Percentiles rank a stretch among this genome's conserved stretches.
phyloP scores from a whole-genome alignment of 2,329 filamentous ascomycete species.

The Alternaria ventricosa region DNA sequence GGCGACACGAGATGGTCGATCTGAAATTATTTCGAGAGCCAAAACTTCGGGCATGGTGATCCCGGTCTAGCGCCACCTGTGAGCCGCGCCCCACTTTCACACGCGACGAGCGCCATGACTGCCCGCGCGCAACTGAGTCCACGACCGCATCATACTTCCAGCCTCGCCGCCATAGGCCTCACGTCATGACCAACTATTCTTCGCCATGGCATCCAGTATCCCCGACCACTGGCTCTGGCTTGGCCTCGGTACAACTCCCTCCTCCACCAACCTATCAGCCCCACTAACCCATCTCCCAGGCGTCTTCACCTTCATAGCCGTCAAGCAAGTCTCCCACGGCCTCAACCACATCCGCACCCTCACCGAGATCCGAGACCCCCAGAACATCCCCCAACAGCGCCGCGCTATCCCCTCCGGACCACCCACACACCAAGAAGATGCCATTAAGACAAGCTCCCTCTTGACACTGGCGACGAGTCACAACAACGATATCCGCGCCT shows the following conservation, averaged over 20 bases:
- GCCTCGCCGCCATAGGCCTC: not conserved
- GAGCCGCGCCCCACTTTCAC: conserved; percentile 8
- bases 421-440: conserved; percentile 68
- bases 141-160: conserved; percentile 2
- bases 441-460: conserved; percentile 52
- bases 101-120: conserved; percentile 27
- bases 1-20: conserved; percentile 8
- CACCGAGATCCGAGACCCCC: conserved; percentile 69
- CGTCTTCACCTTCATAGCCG: conserved; percentile 65
- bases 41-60: conserved; percentile 25
- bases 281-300: conserved; percentile 50
- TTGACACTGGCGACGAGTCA: conserved; percentile 48
- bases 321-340: conserved; percentile 63
- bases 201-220: conserved; percentile 45
- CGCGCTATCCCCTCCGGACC: conserved; percentile 58
- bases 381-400: conserved; percentile 57
- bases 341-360: conserved; percentile 68
- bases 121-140: conserved; percentile 6
- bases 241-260: conserved; percentile 46
- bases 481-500: conserved; percentile 54
- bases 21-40: conserved; percentile 26
- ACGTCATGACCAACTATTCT: conserved; percentile 18
- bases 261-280: conserved; percentile 52
- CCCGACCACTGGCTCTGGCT: conserved; percentile 57
- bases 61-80: conserved; percentile 11